Evolutionary conservation across 2,329 filamentous ascomycete species (phyloP).

Genomic region (Paraphoma sp.): DNA sequence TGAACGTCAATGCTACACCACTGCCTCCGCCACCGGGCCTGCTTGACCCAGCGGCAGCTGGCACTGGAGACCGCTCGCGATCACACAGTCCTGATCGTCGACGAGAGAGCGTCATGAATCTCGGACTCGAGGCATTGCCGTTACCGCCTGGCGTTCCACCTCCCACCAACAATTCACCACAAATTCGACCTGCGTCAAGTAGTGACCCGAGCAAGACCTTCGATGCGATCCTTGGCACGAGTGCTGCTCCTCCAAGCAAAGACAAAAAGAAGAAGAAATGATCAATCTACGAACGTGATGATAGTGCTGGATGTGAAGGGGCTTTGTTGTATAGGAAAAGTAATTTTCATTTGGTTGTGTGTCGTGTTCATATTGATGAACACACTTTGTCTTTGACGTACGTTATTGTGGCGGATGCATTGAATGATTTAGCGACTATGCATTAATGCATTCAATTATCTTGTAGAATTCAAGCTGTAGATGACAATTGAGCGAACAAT

Average conservation of each 20-base stretch:
- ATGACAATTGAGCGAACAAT: neutral
- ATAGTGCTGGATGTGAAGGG: neutral
- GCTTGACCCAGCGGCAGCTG: slow-evolving; percentile 23
- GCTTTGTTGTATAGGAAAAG: slow-evolving; percentile 5
- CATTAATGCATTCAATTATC: slow-evolving; percentile 1
- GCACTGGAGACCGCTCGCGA: slow-evolving; percentile 21
- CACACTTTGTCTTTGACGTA: neutral
- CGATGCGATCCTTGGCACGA: slow-evolving; percentile 54
- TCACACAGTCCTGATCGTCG: slow-evolving; percentile 42
- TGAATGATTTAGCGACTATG: slow-evolving; percentile 8
- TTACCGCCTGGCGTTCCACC: slow-evolving; percentile 53
- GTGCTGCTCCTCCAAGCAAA: slow-evolving; percentile 26
- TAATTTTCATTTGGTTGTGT: neutral
- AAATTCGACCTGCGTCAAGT: slow-evolving; percentile 35
- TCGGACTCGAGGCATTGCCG: slow-evolving; percentile 56
- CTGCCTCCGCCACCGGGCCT: slow-evolving; percentile 41
- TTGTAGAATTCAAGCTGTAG: neutral
- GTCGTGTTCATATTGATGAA: neutral
- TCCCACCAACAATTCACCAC: slow-evolving; percentile 31
- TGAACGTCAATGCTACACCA: slow-evolving; percentile 35
- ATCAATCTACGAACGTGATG: slow-evolving; percentile 5
- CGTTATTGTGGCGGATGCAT: slow-evolving; percentile 2
- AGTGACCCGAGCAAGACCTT: slow-evolving; percentile 56
- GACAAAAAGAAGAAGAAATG: slow-evolving; percentile 41
- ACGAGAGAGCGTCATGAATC: slow-evolving; percentile 52